Base-by-base conservation (phyloP, 495 filamentous ascomycete species). In the Aspergillus heteromorphus region DNA sequence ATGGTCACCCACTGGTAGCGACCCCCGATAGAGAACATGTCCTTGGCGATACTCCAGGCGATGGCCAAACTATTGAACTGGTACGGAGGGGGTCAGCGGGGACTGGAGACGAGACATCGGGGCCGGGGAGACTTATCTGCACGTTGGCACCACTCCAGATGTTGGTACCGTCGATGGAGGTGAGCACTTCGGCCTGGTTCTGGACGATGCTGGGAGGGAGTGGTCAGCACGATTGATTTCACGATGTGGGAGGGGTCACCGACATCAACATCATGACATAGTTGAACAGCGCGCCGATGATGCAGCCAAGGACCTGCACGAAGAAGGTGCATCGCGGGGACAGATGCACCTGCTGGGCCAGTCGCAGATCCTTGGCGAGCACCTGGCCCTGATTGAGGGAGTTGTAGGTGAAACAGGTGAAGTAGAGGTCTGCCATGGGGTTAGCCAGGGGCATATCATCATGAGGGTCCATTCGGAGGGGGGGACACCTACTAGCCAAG, bases 331-430 rank as follows among this genome's bases (percentile, higher is more conserved):
- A 47, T 29, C 21, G 43, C 14, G 43, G 43, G 2, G 43, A 47
- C 9, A 47, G 27, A 17, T 47, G 43, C 13, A 47, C 43, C 13
- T 47, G 43, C 43, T 47, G 43, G 13, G 43, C 43, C 6, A 47
- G 43, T 47, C 43, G 43, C 16, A 47, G 21, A 29, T 47, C 43
- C 16, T 29, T 47, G 21, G 43, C 43, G 8, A 47, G 11, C 8
- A 47, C 43, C 13, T 47, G 43, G 13, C 43, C 43, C 43, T 47
- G 43, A 13, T 47, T 21, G 5, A 47, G 43, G 27, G 43, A 47
- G 23, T 47, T 47, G 27, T 47, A 47, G 13, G 43, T 47, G 21
- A 47, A 47, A 23, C 43, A 47, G 4, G 43, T 47, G 43, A 47
- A 47, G 43, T 47, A 47, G 43, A 47, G 43, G 16, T 47, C 43